Evolutionary conservation across 1,284 basidiomycete genomes (phyloP).

Genomic region (Mycena sp.): DNA sequence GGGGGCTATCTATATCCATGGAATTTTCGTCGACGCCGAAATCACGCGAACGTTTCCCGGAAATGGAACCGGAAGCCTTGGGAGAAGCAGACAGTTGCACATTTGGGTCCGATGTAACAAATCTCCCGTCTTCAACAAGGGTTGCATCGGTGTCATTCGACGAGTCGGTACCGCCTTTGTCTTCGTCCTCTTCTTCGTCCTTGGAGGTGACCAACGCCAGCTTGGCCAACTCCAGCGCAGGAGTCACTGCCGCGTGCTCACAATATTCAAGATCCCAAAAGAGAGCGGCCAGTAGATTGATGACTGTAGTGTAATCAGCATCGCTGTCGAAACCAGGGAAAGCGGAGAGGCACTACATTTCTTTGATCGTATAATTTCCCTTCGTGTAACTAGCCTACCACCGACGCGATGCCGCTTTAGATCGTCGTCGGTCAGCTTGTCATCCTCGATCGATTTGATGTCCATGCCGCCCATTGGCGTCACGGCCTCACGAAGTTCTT

Average conservation of each 20-base stretch:
- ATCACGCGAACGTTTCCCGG: too few relatives aligned
- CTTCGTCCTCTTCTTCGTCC: conserved; percentile 89
- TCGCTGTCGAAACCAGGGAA: background rate
- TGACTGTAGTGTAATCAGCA: conserved; percentile 60
- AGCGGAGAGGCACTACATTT: conserved; percentile 69
- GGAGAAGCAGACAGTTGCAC: conserved; percentile 3
- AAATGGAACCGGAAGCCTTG: conserved; percentile 12
- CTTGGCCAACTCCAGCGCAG: conserved; percentile 88
- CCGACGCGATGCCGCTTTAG: conserved; percentile 86
- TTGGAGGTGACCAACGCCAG: conserved; percentile 91
- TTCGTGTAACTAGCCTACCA: conserved; percentile 81
- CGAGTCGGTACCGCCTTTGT: conserved; percentile 77
- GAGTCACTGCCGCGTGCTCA: conserved; percentile 77
- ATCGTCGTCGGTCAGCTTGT: conserved; percentile 81
- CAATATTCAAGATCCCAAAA: conserved; percentile 83
- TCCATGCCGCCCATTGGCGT: conserved; percentile 66
- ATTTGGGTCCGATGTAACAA: background rate
- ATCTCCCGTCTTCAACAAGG: conserved; percentile 73
- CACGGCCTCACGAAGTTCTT: conserved; percentile 83
- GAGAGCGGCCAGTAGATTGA: conserved; percentile 79
- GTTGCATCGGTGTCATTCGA: conserved; percentile 87
- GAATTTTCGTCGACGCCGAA: conserved; percentile 44
- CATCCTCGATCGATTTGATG: conserved; percentile 66
- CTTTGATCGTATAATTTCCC: conserved; percentile 85
- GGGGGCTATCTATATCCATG: conserved; percentile 59